Evolutionary conservation across 768 basidiomycete genomes (phyloP).

Genomic region (Termitomyces sp.): DNA sequence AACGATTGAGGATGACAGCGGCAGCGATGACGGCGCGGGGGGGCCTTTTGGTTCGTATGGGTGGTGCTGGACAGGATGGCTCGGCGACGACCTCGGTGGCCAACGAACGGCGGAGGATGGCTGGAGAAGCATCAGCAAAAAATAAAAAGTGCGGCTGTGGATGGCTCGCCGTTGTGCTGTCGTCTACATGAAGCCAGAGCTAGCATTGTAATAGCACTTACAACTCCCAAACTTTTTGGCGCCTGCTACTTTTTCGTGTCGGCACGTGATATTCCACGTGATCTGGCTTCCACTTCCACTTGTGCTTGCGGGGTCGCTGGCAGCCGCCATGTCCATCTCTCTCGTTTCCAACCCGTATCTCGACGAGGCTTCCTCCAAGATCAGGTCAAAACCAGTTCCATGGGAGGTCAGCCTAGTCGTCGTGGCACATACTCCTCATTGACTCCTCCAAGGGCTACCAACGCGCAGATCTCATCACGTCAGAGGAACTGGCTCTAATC

Average conservation of each 20-base stretch:
- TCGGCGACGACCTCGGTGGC: conserved; percentile 35
- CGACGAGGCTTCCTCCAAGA: conserved; percentile 84
- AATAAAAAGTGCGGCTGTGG: neutral
- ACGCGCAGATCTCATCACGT: conserved; percentile 83
- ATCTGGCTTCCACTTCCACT: neutral
- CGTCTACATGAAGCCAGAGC: conserved; percentile 25
- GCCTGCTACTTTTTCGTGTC: neutral
- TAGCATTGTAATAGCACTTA: conserved; percentile 19
- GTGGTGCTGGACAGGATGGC: conserved; percentile 13
- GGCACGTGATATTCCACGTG: conserved; percentile 13
- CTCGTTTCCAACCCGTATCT: conserved; percentile 81
- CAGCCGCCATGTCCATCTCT: conserved; percentile 57
- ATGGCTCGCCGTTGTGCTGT: conserved; percentile 21
- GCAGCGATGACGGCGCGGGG: conserved; percentile 37
- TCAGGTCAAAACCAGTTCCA: conserved; percentile 84
- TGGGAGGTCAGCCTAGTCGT: conserved; percentile 72
- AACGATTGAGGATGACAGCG: conserved; percentile 72
- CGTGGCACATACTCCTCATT: conserved; percentile 8
- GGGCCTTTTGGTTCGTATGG: conserved; percentile 12
- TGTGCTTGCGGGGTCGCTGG: neutral
- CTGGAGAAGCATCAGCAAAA: conserved; percentile 5
- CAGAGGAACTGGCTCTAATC: conserved; percentile 81
- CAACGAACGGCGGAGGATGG: conserved; percentile 29
- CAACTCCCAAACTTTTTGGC: conserved; percentile 1
- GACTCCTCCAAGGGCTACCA: conserved; percentile 73